These are phyloP conservation scores for Neonectria magnoliae DNA, from an alignment of 2,329 filamentous ascomycete species.

Conservation along the genomic window DNA sequence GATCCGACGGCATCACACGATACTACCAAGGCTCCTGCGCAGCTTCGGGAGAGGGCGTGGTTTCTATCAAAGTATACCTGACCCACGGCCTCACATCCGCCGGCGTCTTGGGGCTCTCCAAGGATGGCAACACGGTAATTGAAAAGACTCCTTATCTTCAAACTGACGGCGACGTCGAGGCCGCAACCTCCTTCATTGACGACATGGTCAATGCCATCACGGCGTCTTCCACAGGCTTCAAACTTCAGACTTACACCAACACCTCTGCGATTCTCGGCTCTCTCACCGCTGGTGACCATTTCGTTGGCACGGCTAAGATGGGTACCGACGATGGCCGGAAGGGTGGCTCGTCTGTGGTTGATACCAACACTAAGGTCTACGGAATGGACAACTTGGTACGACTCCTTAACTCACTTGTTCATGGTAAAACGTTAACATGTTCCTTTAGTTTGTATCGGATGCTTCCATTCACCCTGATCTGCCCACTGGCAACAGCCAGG, in stretches of 20 bases:
- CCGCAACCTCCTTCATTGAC: slow-evolving; percentile 73
- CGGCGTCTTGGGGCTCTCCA: slow-evolving; percentile 68
- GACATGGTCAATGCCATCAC: slow-evolving; percentile 65
- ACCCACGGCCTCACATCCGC: slow-evolving; percentile 70
- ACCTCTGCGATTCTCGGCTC: slow-evolving; percentile 44
- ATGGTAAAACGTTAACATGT: background rate
- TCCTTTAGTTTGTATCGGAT: slow-evolving; percentile 65
- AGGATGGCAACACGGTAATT: slow-evolving; percentile 66
- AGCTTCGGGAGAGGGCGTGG: slow-evolving; percentile 65
- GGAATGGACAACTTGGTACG: slow-evolving; percentile 69
- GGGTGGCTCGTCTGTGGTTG: slow-evolving; percentile 67
- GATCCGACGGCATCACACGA: slow-evolving; percentile 67
- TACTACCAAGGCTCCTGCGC: slow-evolving; percentile 74
- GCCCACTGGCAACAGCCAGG: slow-evolving; percentile 72
- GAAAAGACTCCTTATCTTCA: slow-evolving; percentile 68
- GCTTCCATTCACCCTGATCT: slow-evolving; percentile 75
- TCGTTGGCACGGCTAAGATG: slow-evolving; percentile 68
- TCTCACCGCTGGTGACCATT: slow-evolving; percentile 56
- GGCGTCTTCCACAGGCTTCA: slow-evolving; percentile 32
- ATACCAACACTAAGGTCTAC: slow-evolving; percentile 69
- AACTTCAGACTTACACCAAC: slow-evolving; percentile 20
- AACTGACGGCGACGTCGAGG: slow-evolving; percentile 67
- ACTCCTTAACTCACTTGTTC: fast-evolving
- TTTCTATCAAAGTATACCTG: slow-evolving; percentile 68
- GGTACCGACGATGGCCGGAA: slow-evolving; percentile 64